Conservation (phyloP, 148 eudicot genomes). For the Cornus suecica region DNA sequence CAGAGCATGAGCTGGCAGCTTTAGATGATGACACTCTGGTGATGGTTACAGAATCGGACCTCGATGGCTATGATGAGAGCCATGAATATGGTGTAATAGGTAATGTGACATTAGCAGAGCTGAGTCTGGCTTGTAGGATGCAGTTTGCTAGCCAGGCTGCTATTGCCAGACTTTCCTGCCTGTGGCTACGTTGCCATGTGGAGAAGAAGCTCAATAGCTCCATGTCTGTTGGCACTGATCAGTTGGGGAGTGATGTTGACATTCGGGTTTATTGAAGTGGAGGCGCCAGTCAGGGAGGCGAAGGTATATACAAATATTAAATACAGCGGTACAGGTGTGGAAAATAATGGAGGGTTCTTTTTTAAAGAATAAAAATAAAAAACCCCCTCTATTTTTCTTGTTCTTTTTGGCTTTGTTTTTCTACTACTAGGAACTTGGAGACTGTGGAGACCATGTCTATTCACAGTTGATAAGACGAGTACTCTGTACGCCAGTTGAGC, state of each 20-base stretch:
- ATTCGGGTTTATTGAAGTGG: slow-evolving; percentile 25
- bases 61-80: slow-evolving; percentile 45
- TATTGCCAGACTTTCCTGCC: slow-evolving; percentile 41
- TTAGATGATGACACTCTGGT: slow-evolving; percentile 52
- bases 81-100: slow-evolving; percentile 15
- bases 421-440: background rate
- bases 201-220: slow-evolving; percentile 10
- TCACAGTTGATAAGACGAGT: background rate
- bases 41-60: slow-evolving; percentile 50
- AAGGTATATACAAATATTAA: background rate
- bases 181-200: slow-evolving; percentile 42
- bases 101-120: slow-evolving; percentile 16
- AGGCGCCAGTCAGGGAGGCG: background rate
- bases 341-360: background rate
- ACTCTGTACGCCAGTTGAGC: background rate
- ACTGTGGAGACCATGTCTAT: background rate
- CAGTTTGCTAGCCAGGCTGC: slow-evolving; percentile 48
- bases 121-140: slow-evolving; percentile 34
- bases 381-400: background rate
- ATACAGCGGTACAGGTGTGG: background rate
- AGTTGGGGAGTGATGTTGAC: slow-evolving; percentile 23
- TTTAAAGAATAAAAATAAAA: too few relatives aligned
- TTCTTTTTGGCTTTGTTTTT: background rate
- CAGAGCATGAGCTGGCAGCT: slow-evolving; percentile 15
- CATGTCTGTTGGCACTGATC: slow-evolving; percentile 6